Conservation (phyloP, 2,329 filamentous ascomycete genomes). For the Cordyceps fumosorosea region DNA sequence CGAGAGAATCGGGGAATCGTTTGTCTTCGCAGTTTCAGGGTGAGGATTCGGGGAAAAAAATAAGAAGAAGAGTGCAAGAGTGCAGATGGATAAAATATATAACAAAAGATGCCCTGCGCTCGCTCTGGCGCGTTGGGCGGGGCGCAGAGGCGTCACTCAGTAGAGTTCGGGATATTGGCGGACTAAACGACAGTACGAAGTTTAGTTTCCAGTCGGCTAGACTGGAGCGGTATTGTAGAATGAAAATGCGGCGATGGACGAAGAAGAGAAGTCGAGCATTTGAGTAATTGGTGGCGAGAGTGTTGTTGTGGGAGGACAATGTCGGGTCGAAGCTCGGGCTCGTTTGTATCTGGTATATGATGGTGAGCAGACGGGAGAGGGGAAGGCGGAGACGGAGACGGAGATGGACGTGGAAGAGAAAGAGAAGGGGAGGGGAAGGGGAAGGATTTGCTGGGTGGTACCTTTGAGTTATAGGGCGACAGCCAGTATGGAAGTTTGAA, state of each 20-base stretch:
- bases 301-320: not conserved
- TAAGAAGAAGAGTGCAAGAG: not conserved
- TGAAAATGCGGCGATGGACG: not conserved
- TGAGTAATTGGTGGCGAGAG: not conserved
- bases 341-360: not conserved
- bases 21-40: no score
- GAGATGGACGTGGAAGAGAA: not conserved
- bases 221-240: constrained; percentile 6
- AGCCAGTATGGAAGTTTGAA: not conserved
- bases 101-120: constrained; percentile 2
- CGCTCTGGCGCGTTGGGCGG: constrained; percentile 9
- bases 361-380: not conserved
- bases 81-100: not conserved
- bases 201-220: not conserved
- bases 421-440: not conserved
- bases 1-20: not conserved
- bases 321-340: not conserved
- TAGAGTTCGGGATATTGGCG: not conserved
- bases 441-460: not conserved
- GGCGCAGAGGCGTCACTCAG: not conserved
- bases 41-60: no score
- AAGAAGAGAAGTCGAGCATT: not conserved
- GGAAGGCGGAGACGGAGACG: not conserved
- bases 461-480: not conserved
- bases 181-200: not conserved